Evolutionary conservation across 441 rosid genomes (phyloP).

Genomic region (Pelargonium cotyledonis): DNA sequence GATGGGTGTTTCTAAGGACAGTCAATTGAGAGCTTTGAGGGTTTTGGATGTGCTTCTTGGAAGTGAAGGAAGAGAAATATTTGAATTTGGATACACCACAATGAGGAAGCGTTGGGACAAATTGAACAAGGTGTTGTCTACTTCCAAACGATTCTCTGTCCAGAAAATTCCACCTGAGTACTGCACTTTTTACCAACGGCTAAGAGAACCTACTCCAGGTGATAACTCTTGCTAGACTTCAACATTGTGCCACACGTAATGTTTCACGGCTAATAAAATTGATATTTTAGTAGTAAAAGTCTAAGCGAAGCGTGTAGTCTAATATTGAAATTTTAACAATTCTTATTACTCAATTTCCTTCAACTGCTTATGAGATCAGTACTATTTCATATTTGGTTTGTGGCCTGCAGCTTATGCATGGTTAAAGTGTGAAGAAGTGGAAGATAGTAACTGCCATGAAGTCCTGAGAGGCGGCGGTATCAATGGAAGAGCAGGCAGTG

Average conservation of each 20-base stretch:
- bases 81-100: conserved; percentile 35
- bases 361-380: no score
- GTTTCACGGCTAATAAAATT: no score
- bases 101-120: conserved; percentile 46
- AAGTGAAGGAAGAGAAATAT: conserved; percentile 24
- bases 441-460: conserved; percentile 39
- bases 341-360: no score
- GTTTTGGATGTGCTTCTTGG: conserved; percentile 31
- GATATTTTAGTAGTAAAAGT: no score
- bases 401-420: conserved; percentile 50
- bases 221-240: no score
- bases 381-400: no score
- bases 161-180: conserved; percentile 31
- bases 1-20: conserved; percentile 36
- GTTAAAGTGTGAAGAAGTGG: conserved; percentile 55
- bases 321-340: no score
- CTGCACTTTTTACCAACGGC: conserved; percentile 32
- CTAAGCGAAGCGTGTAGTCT: no score
- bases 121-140: conserved; percentile 24
- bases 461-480: conserved; percentile 42
- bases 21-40: conserved; percentile 43
- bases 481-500: conserved; percentile 34
- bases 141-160: conserved; percentile 38
- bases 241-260: no score
- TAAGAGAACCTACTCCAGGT: conserved; percentile 47